These are phyloP conservation scores for Lodderomyces theae DNA, from an alignment of 1,139 yeast genomes.

Conservation along the genomic window DNA sequence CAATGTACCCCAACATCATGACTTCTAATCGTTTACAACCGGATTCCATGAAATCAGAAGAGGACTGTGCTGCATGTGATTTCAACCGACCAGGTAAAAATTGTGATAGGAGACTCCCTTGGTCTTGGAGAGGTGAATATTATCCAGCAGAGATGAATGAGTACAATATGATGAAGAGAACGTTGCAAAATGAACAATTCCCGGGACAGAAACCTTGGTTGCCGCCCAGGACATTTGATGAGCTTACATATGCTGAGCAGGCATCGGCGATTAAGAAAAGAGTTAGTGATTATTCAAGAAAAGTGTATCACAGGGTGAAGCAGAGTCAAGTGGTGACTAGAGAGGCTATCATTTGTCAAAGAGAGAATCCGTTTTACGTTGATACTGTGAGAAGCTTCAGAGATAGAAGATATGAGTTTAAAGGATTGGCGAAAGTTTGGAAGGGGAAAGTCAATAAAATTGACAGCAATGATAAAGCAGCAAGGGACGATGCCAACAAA, in stretches of 20 bases:
- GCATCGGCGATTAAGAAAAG: constrained; percentile 74
- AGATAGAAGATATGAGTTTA: constrained; percentile 94
- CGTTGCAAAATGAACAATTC: constrained; percentile 75
- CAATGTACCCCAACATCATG: constrained; percentile 99
- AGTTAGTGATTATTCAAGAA: constrained; percentile 79
- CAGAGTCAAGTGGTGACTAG: constrained; percentile 82
- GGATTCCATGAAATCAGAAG: constrained; percentile 93
- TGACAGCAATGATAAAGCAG: constrained; percentile 50
- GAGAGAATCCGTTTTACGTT: constrained; percentile 96
- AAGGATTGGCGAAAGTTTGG: constrained; percentile 93
- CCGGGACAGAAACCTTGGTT: constrained; percentile 59
- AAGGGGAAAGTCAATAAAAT: constrained; percentile 71
- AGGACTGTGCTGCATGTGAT: constrained; percentile 97
- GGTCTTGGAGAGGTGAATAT: constrained; percentile 99
- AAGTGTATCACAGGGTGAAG: constrained; percentile 78
- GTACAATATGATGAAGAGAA: constrained; percentile 83
- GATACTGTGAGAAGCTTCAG: constrained; percentile 92
- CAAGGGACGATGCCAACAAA: constrained; percentile 80
- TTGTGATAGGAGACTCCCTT: constrained; percentile 87
- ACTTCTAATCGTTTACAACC: constrained; percentile 96
- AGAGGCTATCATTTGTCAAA: constrained; percentile 93
- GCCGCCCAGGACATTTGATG: constrained; percentile 65
- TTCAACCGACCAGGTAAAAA: constrained; percentile 92
- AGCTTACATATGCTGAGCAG: constrained; percentile 74
- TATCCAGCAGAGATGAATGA: constrained; percentile 91